These are phyloP conservation scores for Tylopilus plumbeoviolaceoides DNA, from an alignment of 768 basidiomycete species.

Conservation along the genomic window DNA sequence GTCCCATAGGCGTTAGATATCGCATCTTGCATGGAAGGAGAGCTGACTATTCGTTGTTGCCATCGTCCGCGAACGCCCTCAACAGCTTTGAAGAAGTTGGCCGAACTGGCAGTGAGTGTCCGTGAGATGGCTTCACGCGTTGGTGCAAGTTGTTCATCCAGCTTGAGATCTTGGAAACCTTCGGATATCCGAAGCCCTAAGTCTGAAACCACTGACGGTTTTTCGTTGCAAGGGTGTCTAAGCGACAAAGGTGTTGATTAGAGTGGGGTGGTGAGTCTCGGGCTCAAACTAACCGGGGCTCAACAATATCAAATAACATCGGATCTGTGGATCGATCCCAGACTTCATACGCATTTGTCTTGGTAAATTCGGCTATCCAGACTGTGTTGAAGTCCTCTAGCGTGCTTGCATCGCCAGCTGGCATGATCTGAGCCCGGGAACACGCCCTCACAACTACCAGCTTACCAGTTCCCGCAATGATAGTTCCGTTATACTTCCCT, in stretches of 20 bases:
- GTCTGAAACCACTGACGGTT: constrained; percentile 85
- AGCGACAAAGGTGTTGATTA: not conserved
- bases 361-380: constrained; percentile 87
- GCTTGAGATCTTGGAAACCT: constrained; percentile 88
- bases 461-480: constrained; percentile 60
- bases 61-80: constrained; percentile 83
- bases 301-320: constrained; percentile 90
- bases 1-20: constrained; percentile 15
- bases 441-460: not conserved
- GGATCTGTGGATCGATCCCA: constrained; percentile 94
- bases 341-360: constrained; percentile 80
- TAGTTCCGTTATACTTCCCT: constrained; percentile 55
- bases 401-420: constrained; percentile 54
- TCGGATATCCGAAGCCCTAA: constrained; percentile 89
- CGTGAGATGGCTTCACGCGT: constrained; percentile 84
- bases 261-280: not conserved
- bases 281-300: constrained; percentile 63
- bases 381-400: constrained; percentile 79
- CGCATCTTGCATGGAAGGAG: constrained; percentile 24
- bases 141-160: constrained; percentile 92
- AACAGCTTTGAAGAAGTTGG: constrained; percentile 83
- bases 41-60: constrained; percentile 38
- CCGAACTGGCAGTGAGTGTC: constrained; percentile 69
- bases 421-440: constrained; percentile 20
- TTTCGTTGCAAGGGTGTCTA: constrained; percentile 93